A percentile compares a stretch with the other conserved stretches of the same genome.
Evolutionary conservation across 257 asterid genomes (phyloP).

Genomic region (Primulina huaijiensis): DNA sequence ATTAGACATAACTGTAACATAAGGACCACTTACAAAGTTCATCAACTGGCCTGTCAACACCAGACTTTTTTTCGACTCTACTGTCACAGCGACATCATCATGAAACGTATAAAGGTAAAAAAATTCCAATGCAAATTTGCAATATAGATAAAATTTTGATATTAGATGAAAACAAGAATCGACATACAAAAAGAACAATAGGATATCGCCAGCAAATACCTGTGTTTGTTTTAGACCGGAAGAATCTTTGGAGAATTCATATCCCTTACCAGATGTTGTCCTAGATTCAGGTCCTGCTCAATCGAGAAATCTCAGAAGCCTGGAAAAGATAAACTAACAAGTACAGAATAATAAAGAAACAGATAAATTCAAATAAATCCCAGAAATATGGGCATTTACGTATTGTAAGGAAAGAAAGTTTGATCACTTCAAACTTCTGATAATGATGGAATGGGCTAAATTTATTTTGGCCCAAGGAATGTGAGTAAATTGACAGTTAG

Average conservation of each 20-base stretch:
- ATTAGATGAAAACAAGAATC: not conserved
- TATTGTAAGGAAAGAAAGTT: not conserved
- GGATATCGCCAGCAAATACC: slow-evolving; percentile 24
- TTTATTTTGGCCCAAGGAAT: too few relatives aligned
- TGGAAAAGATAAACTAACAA: not conserved
- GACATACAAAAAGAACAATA: not conserved
- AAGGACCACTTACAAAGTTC: slow-evolving; percentile 51
- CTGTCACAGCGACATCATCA: slow-evolving; percentile 38
- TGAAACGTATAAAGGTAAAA: slow-evolving; percentile 27
- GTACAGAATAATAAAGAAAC: not conserved
- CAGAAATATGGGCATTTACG: not conserved
- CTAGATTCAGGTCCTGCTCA: slow-evolving; percentile 44
- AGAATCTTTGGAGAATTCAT: slow-evolving; percentile 43
- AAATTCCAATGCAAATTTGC: slow-evolving; percentile 12
- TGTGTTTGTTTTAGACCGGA: slow-evolving; percentile 32
- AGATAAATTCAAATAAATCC: not conserved
- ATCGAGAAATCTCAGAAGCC: not conserved
- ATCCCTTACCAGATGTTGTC: slow-evolving; percentile 42
- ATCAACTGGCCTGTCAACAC: slow-evolving; percentile 37
- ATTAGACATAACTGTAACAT: not conserved
- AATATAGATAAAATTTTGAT: not conserved
- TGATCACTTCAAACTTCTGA: too few relatives aligned
- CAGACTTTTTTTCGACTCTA: slow-evolving; percentile 36
- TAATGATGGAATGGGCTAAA: too few relatives aligned
- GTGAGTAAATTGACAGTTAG: too few relatives aligned